Evolutionary conservation across 2,329 filamentous ascomycete species (phyloP), one percentile per base, ranked within the genome.

Genomic region (Parascedosporium putredinis): DNA sequence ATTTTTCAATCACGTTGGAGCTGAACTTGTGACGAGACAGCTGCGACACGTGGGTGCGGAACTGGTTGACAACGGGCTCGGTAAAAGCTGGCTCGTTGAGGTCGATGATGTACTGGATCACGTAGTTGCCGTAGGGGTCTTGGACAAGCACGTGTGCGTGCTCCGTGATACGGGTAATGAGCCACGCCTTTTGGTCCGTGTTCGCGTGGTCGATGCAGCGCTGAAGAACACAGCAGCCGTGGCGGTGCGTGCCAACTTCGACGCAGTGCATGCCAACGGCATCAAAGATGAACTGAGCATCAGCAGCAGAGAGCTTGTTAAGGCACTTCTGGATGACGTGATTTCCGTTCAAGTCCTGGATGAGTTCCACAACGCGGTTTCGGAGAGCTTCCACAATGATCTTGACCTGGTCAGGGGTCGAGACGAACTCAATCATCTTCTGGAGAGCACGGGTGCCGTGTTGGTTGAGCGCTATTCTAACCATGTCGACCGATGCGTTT

Each of bases 361-460:
- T 96, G 50, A 98, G 78, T 58, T 93, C 85, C 18, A 98, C 93
- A 45, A 98, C 93, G 53, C 87, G 82, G 63, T 82, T 77, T 55
- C 83, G 79, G 47, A 98, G 77, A 12, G 93, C 88, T 50, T 85
- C 75, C 56, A 95, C 95, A 64, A 98, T 93, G 56, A 88, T 84
- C 58, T 86, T 76, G 47, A 91, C 86, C 68, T 98, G 93, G 60
- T 86, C 82, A 3, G 82, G 76, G 23, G 88, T 94, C 48, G 84
- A 86, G 60, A 98, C 87, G 64, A 88, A 94, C 68, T 98, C 93
- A 57, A 98, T 98, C 93, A 98, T 98, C 77, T 97, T 98, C 72
- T 98, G 93, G 52, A 98, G 72, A 55, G 93, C 93, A 49, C 93
- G 83, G 52, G 93, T 98, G 57, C 93, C 93, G 64, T 98, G 93